Conservation (phyloP, 257 asterid genomes). For the Paraleonurus japonicus region DNA sequence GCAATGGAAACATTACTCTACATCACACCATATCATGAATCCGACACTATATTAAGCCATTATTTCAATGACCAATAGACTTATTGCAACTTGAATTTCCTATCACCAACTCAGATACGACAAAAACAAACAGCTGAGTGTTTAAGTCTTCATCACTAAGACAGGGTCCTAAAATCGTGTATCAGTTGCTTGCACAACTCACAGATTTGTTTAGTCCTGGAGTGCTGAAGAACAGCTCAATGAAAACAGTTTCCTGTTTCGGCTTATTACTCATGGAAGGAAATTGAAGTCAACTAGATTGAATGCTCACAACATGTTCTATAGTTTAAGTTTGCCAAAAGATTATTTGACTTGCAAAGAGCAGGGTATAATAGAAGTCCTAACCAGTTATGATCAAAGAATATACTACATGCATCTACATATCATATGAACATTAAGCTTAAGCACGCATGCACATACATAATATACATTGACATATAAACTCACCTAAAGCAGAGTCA, state of each 20-base stretch:
- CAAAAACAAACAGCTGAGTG: not conserved
- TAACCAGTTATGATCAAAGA: not conserved
- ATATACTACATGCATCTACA: not conserved
- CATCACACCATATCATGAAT: not conserved
- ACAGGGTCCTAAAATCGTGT: not conserved
- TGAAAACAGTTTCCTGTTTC: not conserved
- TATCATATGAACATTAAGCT: not conserved
- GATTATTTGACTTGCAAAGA: not conserved
- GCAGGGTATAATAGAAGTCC: not conserved
- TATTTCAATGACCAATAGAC: not conserved
- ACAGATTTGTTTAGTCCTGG: not conserved
- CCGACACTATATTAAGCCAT: not conserved
- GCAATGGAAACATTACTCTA: not conserved
- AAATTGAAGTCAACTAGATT: not conserved
- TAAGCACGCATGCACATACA: not conserved
- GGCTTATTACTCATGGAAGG: not conserved
- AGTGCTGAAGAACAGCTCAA: not conserved
- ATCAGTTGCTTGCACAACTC: not conserved
- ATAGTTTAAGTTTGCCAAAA: not conserved
- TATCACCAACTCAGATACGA: not conserved
- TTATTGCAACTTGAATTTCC: conserved; percentile 1
- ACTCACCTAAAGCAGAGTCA: not conserved
- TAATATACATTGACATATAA: not conserved
- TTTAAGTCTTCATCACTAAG: not conserved
- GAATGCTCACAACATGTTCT: conserved; percentile 1